phyloP scores from a whole-genome alignment of 768 basidiomycete genomes.

The Asterophora parasitica region DNA sequence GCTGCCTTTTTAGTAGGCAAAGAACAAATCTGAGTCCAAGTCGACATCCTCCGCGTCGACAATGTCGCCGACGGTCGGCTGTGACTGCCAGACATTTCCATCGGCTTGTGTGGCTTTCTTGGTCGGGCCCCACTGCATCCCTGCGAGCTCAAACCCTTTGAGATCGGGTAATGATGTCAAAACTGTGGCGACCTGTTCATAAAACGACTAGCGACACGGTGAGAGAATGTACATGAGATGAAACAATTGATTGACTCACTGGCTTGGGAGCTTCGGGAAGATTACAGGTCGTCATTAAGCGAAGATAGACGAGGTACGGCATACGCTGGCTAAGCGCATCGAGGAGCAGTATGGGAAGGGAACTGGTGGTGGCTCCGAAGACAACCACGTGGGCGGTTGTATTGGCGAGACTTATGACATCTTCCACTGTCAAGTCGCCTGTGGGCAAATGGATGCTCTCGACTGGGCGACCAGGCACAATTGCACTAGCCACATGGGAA shows the following conservation, averaged over 20 bases:
- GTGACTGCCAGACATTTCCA: conserved; percentile 50
- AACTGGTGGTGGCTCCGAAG: conserved; percentile 55
- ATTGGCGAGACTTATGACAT: conserved; percentile 46
- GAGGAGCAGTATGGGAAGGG: conserved; percentile 54
- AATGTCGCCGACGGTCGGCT: conserved; percentile 32
- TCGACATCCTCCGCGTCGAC: conserved; percentile 26
- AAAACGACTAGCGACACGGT: conserved; percentile 45
- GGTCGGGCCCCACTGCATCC: conserved; percentile 70
- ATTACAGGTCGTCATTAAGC: conserved; percentile 55
- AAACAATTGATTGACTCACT: conserved; percentile 34
- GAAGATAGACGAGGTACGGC: conserved; percentile 59
- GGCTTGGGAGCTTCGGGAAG: conserved; percentile 45
- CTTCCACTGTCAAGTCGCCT: conserved; percentile 54
- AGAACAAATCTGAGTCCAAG: conserved; percentile 29
- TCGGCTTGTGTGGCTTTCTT: conserved; percentile 37
- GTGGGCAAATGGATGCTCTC: conserved; percentile 56
- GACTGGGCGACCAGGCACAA: conserved; percentile 66
- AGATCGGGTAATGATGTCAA: conserved; percentile 60
- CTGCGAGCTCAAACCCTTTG: conserved; percentile 66
- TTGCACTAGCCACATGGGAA: conserved; percentile 43
- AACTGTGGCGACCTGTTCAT: conserved; percentile 51
- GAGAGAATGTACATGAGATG: conserved; percentile 16
- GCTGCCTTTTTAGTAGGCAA: conserved; percentile 23
- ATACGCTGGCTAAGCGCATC: conserved; percentile 51
- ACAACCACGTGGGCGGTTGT: conserved; percentile 49